phyloP scores from a whole-genome alignment of 495 filamentous ascomycete genomes.

The Astrocystis sublimbata region DNA sequence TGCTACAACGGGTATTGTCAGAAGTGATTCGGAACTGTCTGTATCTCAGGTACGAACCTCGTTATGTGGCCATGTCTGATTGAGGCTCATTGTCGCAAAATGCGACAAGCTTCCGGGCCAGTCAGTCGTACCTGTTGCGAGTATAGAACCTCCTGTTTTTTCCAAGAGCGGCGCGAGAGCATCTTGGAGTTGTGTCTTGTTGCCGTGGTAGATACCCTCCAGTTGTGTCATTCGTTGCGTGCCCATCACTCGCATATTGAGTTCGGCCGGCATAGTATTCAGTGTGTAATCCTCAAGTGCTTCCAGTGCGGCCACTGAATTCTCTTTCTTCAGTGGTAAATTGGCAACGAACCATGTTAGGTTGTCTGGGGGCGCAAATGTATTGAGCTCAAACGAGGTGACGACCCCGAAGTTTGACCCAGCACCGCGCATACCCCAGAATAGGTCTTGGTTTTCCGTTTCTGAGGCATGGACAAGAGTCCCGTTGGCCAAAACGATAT shows the following conservation, averaged over 20 bases:
- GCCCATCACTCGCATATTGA: constrained; percentile 48
- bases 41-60: constrained; percentile 26
- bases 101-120: constrained; percentile 46
- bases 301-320: constrained; percentile 32
- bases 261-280: constrained; percentile 43
- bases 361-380: constrained; percentile 43
- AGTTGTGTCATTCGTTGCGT: constrained; percentile 42
- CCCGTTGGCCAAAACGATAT: constrained; percentile 46
- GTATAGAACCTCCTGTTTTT: constrained; percentile 33
- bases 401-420: constrained; percentile 49
- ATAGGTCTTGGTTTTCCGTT: constrained; percentile 44
- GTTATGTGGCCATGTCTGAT: constrained; percentile 46
- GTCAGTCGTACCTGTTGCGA: constrained; percentile 38
- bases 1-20: constrained; percentile 33
- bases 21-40: neutral
- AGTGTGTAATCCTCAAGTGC: constrained; percentile 42
- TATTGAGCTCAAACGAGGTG: constrained; percentile 42
- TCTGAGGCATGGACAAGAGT: constrained; percentile 40
- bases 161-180: constrained; percentile 41
- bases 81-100: constrained; percentile 43
- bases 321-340: constrained; percentile 41
- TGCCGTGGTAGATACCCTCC: constrained; percentile 45
- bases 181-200: constrained; percentile 32
- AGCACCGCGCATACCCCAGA: constrained; percentile 47
- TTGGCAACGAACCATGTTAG: constrained; percentile 43